Base-by-base conservation (phyloP, 2,329 filamentous ascomycete species). In the Phialemoniopsis sp. region DNA sequence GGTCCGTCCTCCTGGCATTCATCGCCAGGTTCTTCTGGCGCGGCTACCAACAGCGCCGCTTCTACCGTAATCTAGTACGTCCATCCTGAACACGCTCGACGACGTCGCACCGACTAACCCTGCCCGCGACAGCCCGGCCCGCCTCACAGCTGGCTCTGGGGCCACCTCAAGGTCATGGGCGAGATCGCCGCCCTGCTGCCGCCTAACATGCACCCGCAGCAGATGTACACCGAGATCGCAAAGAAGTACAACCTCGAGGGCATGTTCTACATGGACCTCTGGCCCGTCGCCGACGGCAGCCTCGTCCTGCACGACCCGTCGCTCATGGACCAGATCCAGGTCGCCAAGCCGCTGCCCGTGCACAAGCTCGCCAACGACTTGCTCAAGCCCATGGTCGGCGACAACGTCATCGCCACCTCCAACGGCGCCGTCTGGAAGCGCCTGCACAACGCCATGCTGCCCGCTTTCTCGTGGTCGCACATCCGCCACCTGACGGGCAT, bases 211-310 rank as follows among this genome's bases (percentile, higher is more conserved):
- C 51, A 55, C 33, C 49, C 49, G 2, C 53, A 55, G 39, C 35
- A 40, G 15, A 43, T 46, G 32, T 44, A 49, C 28, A 56, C 53
- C 13, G 41, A 49, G 34, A 44, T 55, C 16, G 44, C 48, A 4
- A 44, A 47, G 13, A 48, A 46, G 15, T 46, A 47, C 19, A 39
- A 50, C 15, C 44, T 62, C 8, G 49, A 53, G 1, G 56, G 55
- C 16, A 51, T 62, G 13, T 54, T 57, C 32, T 61, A 60, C 34
- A 43, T 61, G 33, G 58, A 61, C 36, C 19, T 56, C 7, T 56
- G 51, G 29, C 54, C 56, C n/a, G 48, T 60, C 16, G 46, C 45
- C 30, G 45, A 49, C n/a, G 43, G 47, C 9, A 52, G 57, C 19
- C 45, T 51, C 17, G 44, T 57, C 26, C 36, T 60, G 30, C 41